Evolutionary conservation across 352 stramenopile genomes (phyloP), one percentile per base, ranked within the genome.

Genomic region (Phytophthora chlamydospora): DNA sequence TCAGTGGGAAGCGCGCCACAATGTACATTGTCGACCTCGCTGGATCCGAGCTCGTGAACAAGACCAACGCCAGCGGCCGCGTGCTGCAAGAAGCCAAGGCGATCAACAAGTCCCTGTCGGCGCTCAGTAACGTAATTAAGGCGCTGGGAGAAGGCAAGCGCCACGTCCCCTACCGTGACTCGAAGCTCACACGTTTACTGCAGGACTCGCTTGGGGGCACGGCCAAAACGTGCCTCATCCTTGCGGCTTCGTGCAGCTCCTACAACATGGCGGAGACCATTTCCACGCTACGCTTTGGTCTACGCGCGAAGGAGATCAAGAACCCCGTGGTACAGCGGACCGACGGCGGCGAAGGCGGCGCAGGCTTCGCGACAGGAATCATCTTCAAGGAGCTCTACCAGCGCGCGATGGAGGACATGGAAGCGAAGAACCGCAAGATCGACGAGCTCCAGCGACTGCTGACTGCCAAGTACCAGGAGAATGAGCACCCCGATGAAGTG

Each of bases 211-310:
- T 98, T 0, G 93, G 95, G 19, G 95, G 95, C 4, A 81, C 81
- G 31, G 96, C 92, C 47, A 98, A 98, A 69, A 98, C 96, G 14
- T 97, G 93, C 50, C 88, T 99, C 52, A 98, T 99, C 58, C 91
- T 97, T 1, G 98, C 97, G 6, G 78, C 98, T 7, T 91, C 83
- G 4, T 89, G 80, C 46, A 89, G 78, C 57, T 89, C 80, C 27
- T 91, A 88, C 64, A 91, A 93, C 61, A 86, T 91, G 71, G 16
- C 79, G 0, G 84, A 93, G 53, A 93, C 84, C 5, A 90, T 93
- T 21, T 91, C 82, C 6, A 93, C 84, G 9, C 58, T 93, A 33
- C 73, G 81, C 2, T 94, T 92, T 38, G 85, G 83, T 0, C 52
- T 88, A 42, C 79, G 83, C 11, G 85, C 85, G 0, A 91, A 92